Evolutionary conservation across 805 yeast species (phyloP).

Genomic region (Kregervanrija delftensis): DNA sequence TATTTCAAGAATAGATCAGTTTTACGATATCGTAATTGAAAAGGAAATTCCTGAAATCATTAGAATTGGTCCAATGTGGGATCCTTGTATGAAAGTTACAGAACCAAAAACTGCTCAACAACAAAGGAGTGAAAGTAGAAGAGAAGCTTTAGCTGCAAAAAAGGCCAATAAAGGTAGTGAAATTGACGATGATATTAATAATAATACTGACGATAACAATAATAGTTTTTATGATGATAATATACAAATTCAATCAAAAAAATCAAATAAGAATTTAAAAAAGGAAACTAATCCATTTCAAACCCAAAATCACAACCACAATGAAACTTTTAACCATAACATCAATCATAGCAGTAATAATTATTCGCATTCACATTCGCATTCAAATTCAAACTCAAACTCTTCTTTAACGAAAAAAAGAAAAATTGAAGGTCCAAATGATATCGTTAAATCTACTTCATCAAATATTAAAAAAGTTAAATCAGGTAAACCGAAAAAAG

Average conservation of each 20-base stretch:
- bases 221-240: too few species aligned
- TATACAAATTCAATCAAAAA: neutral
- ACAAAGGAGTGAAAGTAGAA: conserved; percentile 70
- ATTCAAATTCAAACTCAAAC: too few species aligned
- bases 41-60: conserved; percentile 78
- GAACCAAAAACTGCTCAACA: conserved; percentile 61
- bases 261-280: neutral
- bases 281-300: neutral
- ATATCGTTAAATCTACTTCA: neutral
- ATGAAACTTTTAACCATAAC: conserved; percentile 16
- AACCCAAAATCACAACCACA: neutral
- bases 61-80: conserved; percentile 73
- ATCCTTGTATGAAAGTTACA: conserved; percentile 78
- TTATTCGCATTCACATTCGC: too few species aligned
- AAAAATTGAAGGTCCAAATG: neutral
- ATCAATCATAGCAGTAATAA: neutral
- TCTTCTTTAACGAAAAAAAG: conserved; percentile 3
- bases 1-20: conserved; percentile 68
- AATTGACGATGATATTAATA: conserved; percentile 20
- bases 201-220: conserved; percentile 8
- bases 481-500: conserved; percentile 14
- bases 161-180: conserved; percentile 40
- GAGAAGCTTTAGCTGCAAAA: conserved; percentile 90
- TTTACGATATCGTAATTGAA: conserved; percentile 65
- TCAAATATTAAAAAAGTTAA: conserved; percentile 10